These are phyloP conservation scores for Pistacia integerrima DNA, from an alignment of 345 rosid species.

Conservation along the genomic window DNA sequence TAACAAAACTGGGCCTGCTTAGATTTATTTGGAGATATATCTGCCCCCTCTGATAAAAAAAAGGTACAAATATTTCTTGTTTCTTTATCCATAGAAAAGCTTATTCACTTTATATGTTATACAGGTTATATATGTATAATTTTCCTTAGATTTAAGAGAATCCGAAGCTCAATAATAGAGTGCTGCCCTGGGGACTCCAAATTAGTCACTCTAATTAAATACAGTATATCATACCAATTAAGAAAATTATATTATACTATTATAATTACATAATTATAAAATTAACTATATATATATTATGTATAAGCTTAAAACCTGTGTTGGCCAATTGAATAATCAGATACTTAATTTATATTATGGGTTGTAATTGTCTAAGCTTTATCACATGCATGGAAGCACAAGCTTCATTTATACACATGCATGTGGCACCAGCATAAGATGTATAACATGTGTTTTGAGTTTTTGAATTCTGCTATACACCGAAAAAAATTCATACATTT, in stretches of 20 bases:
- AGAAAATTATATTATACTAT: too few relatives aligned
- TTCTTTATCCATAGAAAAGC: neutral
- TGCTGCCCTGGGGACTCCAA: neutral
- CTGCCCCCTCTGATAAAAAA: neutral
- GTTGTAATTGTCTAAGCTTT: neutral
- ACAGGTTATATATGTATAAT: neutral
- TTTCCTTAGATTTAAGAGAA: neutral
- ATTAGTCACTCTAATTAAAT: too few relatives aligned
- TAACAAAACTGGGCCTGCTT: neutral
- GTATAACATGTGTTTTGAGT: too few relatives aligned
- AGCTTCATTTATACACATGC: too few relatives aligned
- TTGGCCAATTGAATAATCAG: neutral
- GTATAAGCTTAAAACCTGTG: neutral
- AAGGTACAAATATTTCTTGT: neutral
- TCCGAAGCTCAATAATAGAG: constrained; percentile 5
- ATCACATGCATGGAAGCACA: neutral
- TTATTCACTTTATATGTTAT: neutral
- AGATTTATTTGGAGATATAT: neutral
- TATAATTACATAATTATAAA: too few relatives aligned
- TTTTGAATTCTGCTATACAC: too few relatives aligned
- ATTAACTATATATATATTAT: too few relatives aligned
- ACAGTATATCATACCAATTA: too few relatives aligned
- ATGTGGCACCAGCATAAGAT: too few relatives aligned
- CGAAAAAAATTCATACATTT: too few relatives aligned
- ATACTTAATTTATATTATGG: neutral